Evolutionary conservation across 2,329 filamentous ascomycete species (phyloP).

Genomic region (Penicillium sp.): DNA sequence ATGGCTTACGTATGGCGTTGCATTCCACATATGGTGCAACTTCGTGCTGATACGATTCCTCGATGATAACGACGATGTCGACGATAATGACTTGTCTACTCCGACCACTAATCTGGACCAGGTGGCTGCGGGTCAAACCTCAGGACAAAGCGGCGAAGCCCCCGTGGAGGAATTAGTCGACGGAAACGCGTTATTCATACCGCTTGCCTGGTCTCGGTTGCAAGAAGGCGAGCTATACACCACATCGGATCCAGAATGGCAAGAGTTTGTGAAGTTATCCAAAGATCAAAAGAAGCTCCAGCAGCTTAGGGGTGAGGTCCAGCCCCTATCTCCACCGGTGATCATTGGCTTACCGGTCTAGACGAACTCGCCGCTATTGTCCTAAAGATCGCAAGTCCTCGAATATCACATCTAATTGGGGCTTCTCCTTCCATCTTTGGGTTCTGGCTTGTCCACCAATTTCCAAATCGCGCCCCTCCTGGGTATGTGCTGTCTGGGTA

Average conservation of each 20-base stretch:
- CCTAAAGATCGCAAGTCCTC: slow-evolving; percentile 40
- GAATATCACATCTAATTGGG: slow-evolving; percentile 48
- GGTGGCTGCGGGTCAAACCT: slow-evolving; percentile 1
- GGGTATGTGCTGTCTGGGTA: slow-evolving; percentile 60
- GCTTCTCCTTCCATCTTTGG: slow-evolving; percentile 49
- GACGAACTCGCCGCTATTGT: slow-evolving; percentile 48
- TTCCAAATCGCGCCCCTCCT: slow-evolving; percentile 57
- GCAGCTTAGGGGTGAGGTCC: slow-evolving; percentile 44
- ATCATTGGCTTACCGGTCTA: slow-evolving; percentile 26
- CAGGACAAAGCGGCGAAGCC: slow-evolving; percentile 2
- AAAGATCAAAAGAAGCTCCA: slow-evolving; percentile 50
- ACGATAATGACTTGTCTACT: slow-evolving; percentile 18
- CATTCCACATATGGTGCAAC: slow-evolving; percentile 35
- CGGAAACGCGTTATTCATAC: slow-evolving; percentile 54
- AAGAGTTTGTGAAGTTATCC: slow-evolving; percentile 57
- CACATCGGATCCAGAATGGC: slow-evolving; percentile 59
- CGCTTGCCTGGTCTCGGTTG: slow-evolving; percentile 53
- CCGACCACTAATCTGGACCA: neutral
- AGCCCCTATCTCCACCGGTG: slow-evolving; percentile 5
- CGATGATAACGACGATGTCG: slow-evolving; percentile 21
- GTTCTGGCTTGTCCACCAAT: slow-evolving; percentile 61
- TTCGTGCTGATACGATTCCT: slow-evolving; percentile 33
- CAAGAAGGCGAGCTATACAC: slow-evolving; percentile 32
- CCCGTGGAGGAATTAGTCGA: slow-evolving; percentile 33
- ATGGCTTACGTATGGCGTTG: slow-evolving; percentile 31